Base-by-base conservation (phyloP, 306 rosid genomes). In the Cicer cuneatum region DNA sequence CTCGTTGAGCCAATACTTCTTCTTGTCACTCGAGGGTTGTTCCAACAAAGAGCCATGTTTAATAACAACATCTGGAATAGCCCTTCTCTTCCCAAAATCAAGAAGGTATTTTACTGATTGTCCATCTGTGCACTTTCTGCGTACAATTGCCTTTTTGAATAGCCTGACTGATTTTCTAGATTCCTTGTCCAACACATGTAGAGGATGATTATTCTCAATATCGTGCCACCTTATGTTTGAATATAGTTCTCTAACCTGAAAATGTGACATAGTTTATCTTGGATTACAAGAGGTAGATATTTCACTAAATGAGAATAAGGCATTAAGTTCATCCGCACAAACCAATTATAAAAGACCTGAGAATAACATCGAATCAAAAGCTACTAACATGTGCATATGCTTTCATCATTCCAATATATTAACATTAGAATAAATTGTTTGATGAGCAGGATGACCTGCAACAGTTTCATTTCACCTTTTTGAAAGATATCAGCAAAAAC, bases 81-180 rank as follows among this genome's bases (percentile, higher is more conserved):
- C 82, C 83, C 93, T 94, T 85, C 99, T 94, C 87, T 94, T 94
- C 57, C 99, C 99, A 86, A 94, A 94, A 83, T 94, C 97, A 80
- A 94, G 87, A 76, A 94, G 99, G 82, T 90, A 94, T 75, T 87
- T 94, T 16, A 78, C 85, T 67, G 78, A 73, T 75, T 81, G 85
- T 75, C 86, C 86, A 69, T 94, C 93, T 29, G 78, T 69, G 81
- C 82, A 79, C 88, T 94, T 94, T 80, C 97, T 90, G 72, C 99
- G 97, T 71, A 94, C 85, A 78, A 92, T 87, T 77, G 81, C 95
- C 84, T 94, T 94, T 86, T 90, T 94, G 88, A 94, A 94, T 74
- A 94, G 84, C 87, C 93, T 82, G 81, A 69, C 69, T 62, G 99
- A 85, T 73, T 94, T 94, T 85, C 75, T 84, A 66, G 89, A 84